A percentile compares a stretch with the other conserved stretches of the same genome.
phyloP scores from a whole-genome alignment of 768 basidiomycete species.

The Collybia sordida region DNA sequence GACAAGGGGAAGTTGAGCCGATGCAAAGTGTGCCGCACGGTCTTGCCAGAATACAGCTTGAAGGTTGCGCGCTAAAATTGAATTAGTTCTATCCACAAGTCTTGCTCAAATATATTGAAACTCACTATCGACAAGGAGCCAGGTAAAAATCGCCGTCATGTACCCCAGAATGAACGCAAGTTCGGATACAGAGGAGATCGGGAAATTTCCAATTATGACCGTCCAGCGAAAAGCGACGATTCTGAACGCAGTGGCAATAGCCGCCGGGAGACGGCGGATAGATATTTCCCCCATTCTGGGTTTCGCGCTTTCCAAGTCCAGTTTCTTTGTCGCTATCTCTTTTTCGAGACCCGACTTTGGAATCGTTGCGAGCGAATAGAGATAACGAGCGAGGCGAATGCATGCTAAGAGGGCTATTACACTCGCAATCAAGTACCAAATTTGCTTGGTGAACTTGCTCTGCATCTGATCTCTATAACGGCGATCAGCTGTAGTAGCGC shows the following conservation, averaged over 20 bases:
- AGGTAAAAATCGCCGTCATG: constrained; percentile 40
- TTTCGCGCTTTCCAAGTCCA: too few species aligned
- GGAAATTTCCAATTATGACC: constrained; percentile 39
- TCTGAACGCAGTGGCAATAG: constrained; percentile 41
- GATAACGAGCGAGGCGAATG: constrained; percentile 25
- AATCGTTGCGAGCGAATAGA: constrained; percentile 7
- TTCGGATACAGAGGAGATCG: constrained; percentile 39
- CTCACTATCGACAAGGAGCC: constrained; percentile 48
- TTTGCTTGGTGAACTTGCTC: constrained; percentile 32
- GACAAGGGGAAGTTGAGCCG: constrained; percentile 49
- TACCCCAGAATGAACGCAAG: constrained; percentile 47
- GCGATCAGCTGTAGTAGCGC: constrained; percentile 31
- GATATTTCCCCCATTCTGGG: constrained; percentile 1
- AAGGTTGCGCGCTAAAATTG: constrained; percentile 29
- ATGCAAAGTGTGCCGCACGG: constrained; percentile 40
- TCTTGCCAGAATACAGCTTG: constrained; percentile 33
- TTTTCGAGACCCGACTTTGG: constrained; percentile 13
- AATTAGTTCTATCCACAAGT: constrained; percentile 7
- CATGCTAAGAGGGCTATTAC: constrained; percentile 36
- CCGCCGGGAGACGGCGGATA: constrained; percentile 31
- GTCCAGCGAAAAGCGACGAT: constrained; percentile 50
- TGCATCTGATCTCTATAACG: constrained; percentile 32
- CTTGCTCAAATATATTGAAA: background rate
- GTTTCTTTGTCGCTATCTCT: constrained; percentile 18
- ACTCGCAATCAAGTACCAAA: constrained; percentile 39